Evolutionary conservation across 345 rosid species (phyloP).

Genomic region (Abelmoschus esculentus): DNA sequence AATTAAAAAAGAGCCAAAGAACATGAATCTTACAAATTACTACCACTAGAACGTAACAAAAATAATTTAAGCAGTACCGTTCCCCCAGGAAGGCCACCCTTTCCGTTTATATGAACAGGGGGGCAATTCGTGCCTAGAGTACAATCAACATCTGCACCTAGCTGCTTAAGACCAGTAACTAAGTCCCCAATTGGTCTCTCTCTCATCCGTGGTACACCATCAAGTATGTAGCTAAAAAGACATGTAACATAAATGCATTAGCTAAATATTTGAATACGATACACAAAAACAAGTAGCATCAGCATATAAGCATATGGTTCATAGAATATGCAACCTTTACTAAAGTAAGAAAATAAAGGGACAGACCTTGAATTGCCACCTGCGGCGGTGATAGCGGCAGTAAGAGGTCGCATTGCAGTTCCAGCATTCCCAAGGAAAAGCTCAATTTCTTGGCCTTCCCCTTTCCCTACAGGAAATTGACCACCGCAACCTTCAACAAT

Average conservation of each 20-base stretch:
- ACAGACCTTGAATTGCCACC: slow-evolving; percentile 86
- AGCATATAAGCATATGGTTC: slow-evolving; percentile 3
- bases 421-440: slow-evolving; percentile 98
- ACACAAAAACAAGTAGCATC: slow-evolving; percentile 1
- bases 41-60: slow-evolving; percentile 1
- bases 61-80: slow-evolving; percentile 45
- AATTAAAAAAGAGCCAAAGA: not conserved
- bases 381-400: slow-evolving; percentile 89
- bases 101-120: slow-evolving; percentile 72
- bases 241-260: not conserved
- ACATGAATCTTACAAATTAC: not conserved
- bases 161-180: slow-evolving; percentile 87
- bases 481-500: slow-evolving; percentile 89
- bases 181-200: slow-evolving; percentile 97
- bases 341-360: not conserved
- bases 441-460: slow-evolving; percentile 46
- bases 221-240: slow-evolving; percentile 71
- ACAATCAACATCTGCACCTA: slow-evolving; percentile 84
- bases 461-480: slow-evolving; percentile 60
- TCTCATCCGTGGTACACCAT: slow-evolving; percentile 95
- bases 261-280: not conserved
- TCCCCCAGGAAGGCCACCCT: slow-evolving; percentile 97
- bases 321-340: not conserved
- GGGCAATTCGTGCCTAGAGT: slow-evolving; percentile 77
- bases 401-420: slow-evolving; percentile 97